A percentile compares a stretch with the other conserved stretches of the same genome.
These are phyloP conservation scores for Fomitopsis schrenkii DNA, from an alignment of 1,284 basidiomycete genomes.

Conservation along the genomic window DNA sequence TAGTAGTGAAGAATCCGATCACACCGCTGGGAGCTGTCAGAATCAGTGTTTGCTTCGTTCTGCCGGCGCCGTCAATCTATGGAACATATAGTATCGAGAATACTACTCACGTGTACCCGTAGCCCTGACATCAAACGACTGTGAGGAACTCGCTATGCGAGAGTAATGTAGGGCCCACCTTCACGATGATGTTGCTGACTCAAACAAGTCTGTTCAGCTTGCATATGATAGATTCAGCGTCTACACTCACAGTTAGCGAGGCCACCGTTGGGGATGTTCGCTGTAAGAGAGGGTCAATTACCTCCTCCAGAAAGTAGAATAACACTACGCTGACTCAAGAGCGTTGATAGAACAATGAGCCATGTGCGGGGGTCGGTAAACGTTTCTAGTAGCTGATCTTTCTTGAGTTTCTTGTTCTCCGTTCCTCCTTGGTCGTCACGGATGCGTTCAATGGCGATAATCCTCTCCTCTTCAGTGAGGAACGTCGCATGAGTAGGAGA, in stretches of 20 bases:
- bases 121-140: constrained; percentile 25
- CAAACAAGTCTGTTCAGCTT: background rate
- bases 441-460: constrained; percentile 65
- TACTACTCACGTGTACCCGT: constrained; percentile 56
- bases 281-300: constrained; percentile 24
- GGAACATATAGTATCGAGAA: background rate
- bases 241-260: constrained; percentile 54
- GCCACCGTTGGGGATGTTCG: constrained; percentile 64
- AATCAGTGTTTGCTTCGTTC: constrained; percentile 60
- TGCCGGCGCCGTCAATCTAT: constrained; percentile 16
- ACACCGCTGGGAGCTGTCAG: constrained; percentile 56
- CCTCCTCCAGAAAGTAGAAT: background rate
- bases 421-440: constrained; percentile 65
- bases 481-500: constrained; percentile 60
- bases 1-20: constrained; percentile 43
- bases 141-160: background rate
- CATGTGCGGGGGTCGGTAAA: constrained; percentile 57
- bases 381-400: constrained; percentile 55
- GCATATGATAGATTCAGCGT: background rate
- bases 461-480: constrained; percentile 57
- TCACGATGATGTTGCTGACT: constrained; percentile 62
- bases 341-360: constrained; percentile 58
- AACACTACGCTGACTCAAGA: constrained; percentile 39
- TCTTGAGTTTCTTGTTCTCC: constrained; percentile 60
- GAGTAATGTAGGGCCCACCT: constrained; percentile 16